phyloP scores from a whole-genome alignment of 768 basidiomycete species.

The Auriscalpium orientale region DNA sequence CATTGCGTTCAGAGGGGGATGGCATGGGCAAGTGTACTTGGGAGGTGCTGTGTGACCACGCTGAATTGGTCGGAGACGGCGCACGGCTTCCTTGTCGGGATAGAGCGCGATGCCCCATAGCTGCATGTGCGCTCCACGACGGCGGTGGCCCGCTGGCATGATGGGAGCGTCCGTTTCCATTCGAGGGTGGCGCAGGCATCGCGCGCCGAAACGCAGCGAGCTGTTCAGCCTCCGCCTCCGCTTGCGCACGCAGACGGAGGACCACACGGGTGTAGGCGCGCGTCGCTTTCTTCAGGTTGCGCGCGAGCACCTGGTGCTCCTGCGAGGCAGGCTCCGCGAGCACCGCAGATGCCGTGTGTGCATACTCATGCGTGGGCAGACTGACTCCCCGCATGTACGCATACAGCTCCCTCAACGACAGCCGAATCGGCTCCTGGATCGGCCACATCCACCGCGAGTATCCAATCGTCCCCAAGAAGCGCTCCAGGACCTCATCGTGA shows the following conservation, averaged over 20 bases:
- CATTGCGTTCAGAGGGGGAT: neutral
- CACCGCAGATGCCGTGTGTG: slow-evolving; percentile 48
- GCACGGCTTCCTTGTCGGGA: slow-evolving; percentile 50
- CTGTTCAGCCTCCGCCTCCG: slow-evolving; percentile 46
- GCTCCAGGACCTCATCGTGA: slow-evolving; percentile 59
- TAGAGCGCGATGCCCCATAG: slow-evolving; percentile 19
- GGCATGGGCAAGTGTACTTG: slow-evolving; percentile 8
- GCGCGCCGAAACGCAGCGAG: slow-evolving; percentile 6
- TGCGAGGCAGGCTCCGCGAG: slow-evolving; percentile 39
- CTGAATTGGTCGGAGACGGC: slow-evolving; percentile 53
- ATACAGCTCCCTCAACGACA: slow-evolving; percentile 71
- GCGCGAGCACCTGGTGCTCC: slow-evolving; percentile 37
- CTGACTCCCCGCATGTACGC: slow-evolving; percentile 77
- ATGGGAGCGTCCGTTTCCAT: slow-evolving; percentile 5
- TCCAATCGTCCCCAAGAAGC: slow-evolving; percentile 64
- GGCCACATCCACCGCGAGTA: slow-evolving; percentile 59
- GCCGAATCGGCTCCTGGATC: slow-evolving; percentile 45
- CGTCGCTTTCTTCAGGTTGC: slow-evolving; percentile 49
- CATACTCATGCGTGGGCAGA: slow-evolving; percentile 67
- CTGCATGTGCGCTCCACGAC: slow-evolving; percentile 13
- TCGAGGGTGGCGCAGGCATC: slow-evolving; percentile 2
- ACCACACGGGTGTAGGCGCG: slow-evolving; percentile 78
- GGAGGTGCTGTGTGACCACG: slow-evolving; percentile 33
- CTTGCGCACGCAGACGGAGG: slow-evolving; percentile 69
- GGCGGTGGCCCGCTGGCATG: slow-evolving; percentile 7